Evolutionary conservation across 345 rosid genomes (phyloP).

Genomic region (Conringia planisiliqua): DNA sequence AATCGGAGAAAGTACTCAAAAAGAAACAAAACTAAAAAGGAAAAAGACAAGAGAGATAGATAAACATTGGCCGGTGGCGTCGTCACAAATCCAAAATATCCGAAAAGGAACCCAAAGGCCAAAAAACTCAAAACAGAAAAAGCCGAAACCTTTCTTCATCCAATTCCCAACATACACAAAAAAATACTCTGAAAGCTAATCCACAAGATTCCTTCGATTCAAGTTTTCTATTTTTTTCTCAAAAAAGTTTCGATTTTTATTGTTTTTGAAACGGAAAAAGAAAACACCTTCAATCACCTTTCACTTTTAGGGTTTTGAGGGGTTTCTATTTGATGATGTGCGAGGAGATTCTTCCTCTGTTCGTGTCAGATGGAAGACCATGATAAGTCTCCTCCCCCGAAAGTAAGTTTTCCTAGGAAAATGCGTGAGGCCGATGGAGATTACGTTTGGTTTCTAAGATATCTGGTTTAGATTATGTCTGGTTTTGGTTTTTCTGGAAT

Average conservation of each 20-base stretch:
- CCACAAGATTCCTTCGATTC: slow-evolving; percentile 15
- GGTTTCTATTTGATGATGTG: slow-evolving; percentile 32
- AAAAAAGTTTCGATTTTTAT: not conserved
- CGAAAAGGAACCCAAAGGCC: not conserved
- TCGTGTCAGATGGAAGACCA: slow-evolving; percentile 46
- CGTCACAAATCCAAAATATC: slow-evolving; percentile 33
- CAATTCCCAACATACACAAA: not conserved
- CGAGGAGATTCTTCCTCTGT: slow-evolving; percentile 25
- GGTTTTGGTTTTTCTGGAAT: not conserved
- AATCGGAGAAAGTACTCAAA: not conserved
- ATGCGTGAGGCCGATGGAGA: not conserved
- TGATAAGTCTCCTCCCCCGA: slow-evolving; percentile 34
- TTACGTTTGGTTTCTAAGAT: not conserved
- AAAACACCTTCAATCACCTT: slow-evolving; percentile 2
- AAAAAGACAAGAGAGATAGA: slow-evolving; percentile 24
- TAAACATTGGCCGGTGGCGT: slow-evolving; percentile 37
- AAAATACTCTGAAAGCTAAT: slow-evolving; percentile 1
- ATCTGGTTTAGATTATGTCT: not conserved
- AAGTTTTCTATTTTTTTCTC: not conserved
- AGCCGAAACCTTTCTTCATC: slow-evolving; percentile 17
- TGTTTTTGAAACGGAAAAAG: not conserved
- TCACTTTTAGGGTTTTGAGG: slow-evolving; percentile 11
- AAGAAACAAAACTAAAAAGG: not conserved
- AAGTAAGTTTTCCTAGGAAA: slow-evolving; percentile 38
- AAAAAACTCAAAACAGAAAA: not conserved